phyloP scores from a whole-genome alignment of 2,329 filamentous ascomycete species.

The Dryadomyces quercus-mongolicae region DNA sequence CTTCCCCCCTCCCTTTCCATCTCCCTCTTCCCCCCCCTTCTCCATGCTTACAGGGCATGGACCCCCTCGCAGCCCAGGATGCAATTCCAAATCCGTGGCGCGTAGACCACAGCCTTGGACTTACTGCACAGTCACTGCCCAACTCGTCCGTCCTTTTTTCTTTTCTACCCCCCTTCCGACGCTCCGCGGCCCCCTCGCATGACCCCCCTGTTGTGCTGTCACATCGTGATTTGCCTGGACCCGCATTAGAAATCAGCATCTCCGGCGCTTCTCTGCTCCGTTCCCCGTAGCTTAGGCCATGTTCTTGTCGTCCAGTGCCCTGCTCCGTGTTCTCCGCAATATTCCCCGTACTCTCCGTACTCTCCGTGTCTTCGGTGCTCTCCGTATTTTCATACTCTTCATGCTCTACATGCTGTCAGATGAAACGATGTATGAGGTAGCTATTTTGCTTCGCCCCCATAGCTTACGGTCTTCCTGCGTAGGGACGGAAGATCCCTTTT shows the following conservation, averaged over 20 bases:
- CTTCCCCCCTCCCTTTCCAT: no score
- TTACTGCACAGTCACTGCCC: not conserved
- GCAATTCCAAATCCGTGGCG: not conserved
- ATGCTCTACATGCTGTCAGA: no score
- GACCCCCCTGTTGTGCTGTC: not conserved
- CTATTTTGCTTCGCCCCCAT: no score
- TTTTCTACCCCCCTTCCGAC: not conserved
- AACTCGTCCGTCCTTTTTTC: not conserved
- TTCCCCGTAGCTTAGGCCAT: not conserved
- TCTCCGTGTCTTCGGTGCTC: no score
- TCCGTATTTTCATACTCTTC: no score
- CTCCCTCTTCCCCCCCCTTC: no score
- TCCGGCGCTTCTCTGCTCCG: not conserved
- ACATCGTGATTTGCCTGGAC: not conserved
- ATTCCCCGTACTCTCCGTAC: no score
- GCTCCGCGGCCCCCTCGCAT: not conserved
- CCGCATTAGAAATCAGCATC: not conserved
- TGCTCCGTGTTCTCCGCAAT: no score
- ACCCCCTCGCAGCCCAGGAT: not conserved
- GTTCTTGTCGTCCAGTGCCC: not conserved
- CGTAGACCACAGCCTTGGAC: not conserved
- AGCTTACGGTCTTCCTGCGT: no score
- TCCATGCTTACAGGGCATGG: no score
- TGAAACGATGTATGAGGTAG: no score
- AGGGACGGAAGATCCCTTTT: no score